Base-by-base conservation (phyloP, 768 basidiomycete species). In the Botryobasidium botryosum region DNA sequence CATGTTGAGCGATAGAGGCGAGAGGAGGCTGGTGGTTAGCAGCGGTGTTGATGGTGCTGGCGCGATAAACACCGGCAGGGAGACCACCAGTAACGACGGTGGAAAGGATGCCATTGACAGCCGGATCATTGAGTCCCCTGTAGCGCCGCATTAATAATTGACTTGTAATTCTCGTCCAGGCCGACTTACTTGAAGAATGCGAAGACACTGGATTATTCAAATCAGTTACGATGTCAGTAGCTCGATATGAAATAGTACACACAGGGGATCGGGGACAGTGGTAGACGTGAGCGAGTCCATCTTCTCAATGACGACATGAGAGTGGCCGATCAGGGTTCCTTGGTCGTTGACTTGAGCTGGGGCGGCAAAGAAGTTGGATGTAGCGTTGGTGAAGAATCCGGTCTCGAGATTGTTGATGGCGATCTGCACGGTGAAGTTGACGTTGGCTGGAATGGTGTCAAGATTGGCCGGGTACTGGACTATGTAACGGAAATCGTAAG, bases 51-150 rank as follows among this genome's bases (percentile, higher is more conserved):
- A 49, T 49, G 24, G 47, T 48, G 7, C 29, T 45, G 23, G 47
- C 32, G 31, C 47, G 49, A 49, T 64, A 64, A 4, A 49, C 51
- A 3, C 62, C 62, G n/a, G 53, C 56, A 3, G 55, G 46, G 12
- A 64, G 52, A n/a, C 63, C 63, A 10, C 61, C 61, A 3, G 52
- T 43, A 24, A 64, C 60, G 5, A 46, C 47, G 1, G 60, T 53
- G 6, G 52, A 52, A 1, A 62, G 57, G 1, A 59, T 40, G 3
- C 63, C 63, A 42, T 59, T 57, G 35, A 31, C 38, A n/a, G 51
- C 54, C 2, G 44, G 38, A 10, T 35, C 49, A 47, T 55, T 55
- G 51, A 60, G 43, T 20, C 51, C 47, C 45, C n/a, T n/a, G n/a
- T n/a, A n/a, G n/a, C n/a, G n/a, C n/a, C n/a, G n/a, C n/a, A n/a